Evolutionary conservation across 2,329 filamentous ascomycete genomes (phyloP), one percentile per base, ranked within the genome.

Genomic region (Apiospora aurea): DNA sequence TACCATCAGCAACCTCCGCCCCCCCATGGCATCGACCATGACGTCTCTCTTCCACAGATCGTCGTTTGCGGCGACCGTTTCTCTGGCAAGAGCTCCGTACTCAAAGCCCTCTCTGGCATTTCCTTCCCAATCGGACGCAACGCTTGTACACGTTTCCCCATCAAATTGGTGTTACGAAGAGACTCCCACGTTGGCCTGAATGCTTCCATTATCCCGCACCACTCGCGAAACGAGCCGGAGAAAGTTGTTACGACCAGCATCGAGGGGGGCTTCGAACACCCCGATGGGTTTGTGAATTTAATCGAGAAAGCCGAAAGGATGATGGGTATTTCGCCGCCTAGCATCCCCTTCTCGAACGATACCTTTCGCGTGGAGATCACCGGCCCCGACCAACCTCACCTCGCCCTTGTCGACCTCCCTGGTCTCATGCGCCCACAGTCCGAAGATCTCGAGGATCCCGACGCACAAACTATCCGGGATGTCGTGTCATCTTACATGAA

Each of bases 321-420:
- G 0, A 77, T 75, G 72, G 73, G 74, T 16, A 69, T 76, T 10
- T 49, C 18, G 24, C 6, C 51, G 43, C n/a, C 57, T 1, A 43
- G n/a, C 29, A 70, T 69, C n/a, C 79, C 76, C 3, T 88, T 88
- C 74, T 82, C 79, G 49, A 80, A 78, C 7, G 83, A 88, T 73
- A 77, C 85, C 1, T 81, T 89, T 0, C 82, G 81, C 1, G 79
- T 88, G 29, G 84, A 87, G 74, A 78, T 87, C 2, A 79, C 79
- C 1, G 83, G 85, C 0, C 85, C 87, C 0, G 75, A 79, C 2
- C 81, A 82, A 44, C 85, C 84, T 1, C 84, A 88, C n/a, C 80
- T 91, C n/a, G 90, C 88, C 0, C 81, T 90, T 38, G 87, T 91
- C 1, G 88, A 91, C 75, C 81, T 91, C 0, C 88, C 88, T 0